Percentiles rank a stretch among this genome's conserved stretches.
Evolutionary conservation across 2,329 filamentous ascomycete genomes (phyloP).

Genomic region (Talaromyces atroroseus): DNA sequence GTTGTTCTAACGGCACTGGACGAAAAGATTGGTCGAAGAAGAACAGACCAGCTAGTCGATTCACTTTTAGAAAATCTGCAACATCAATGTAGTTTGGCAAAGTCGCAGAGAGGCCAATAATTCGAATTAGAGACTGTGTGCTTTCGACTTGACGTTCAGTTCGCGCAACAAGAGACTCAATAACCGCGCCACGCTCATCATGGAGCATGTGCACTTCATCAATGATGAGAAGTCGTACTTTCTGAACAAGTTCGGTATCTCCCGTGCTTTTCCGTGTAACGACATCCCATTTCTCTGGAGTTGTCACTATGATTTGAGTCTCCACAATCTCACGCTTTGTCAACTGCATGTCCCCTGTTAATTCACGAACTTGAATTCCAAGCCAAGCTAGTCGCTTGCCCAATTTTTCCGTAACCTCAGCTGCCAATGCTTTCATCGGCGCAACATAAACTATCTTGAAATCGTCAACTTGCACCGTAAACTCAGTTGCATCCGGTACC

Average conservation of each 20-base stretch:
- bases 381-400: constrained; percentile 90
- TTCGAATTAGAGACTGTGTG: constrained; percentile 93
- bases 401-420: constrained; percentile 92
- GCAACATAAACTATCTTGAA: constrained; percentile 99
- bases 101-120: constrained; percentile 91
- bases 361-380: constrained; percentile 82
- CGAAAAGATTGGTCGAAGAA: constrained; percentile 96
- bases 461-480: constrained; percentile 74
- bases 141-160: constrained; percentile 97
- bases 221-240: constrained; percentile 91
- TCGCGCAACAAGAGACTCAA: constrained; percentile 90
- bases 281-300: constrained; percentile 98
- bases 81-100: constrained; percentile 96
- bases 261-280: constrained; percentile 95
- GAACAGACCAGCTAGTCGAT: constrained; percentile 85
- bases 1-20: constrained; percentile 91
- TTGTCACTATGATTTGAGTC: constrained; percentile 97
- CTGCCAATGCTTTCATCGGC: constrained; percentile 96
- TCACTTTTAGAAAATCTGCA: constrained; percentile 93
- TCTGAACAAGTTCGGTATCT: constrained; percentile 95
- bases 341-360: constrained; percentile 97
- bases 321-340: constrained; percentile 93
- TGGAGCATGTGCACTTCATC: constrained; percentile 99
- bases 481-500: constrained; percentile 66
- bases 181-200: constrained; percentile 89